A percentile compares a stretch with the other conserved stretches of the same genome.
Evolutionary conservation across 1,284 basidiomycete species (phyloP).

Genomic region (Heliocybe sulcata): DNA sequence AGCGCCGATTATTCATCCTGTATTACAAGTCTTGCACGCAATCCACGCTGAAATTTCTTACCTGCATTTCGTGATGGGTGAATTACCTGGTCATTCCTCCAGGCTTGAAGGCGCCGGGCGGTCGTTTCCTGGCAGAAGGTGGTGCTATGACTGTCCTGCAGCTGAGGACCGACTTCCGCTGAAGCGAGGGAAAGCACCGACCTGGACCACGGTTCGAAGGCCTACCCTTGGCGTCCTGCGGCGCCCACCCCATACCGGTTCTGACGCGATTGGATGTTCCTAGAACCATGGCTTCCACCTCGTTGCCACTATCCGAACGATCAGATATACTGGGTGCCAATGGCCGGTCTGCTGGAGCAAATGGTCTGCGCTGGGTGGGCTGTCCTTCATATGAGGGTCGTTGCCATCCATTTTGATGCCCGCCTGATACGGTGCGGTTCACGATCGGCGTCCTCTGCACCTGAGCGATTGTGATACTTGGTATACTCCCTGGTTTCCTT

Average conservation of each 20-base stretch:
- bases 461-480: constrained; percentile 25
- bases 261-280: constrained; percentile 13
- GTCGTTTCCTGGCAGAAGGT: constrained; percentile 13
- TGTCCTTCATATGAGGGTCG: constrained; percentile 13
- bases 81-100: constrained; percentile 13
- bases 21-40: constrained; percentile 1
- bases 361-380: constrained; percentile 39
- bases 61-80: constrained; percentile 9
- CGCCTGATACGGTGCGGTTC: constrained; percentile 12
- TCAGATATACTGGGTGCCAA: constrained; percentile 45
- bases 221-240: constrained; percentile 1
- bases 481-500: background rate
- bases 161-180: background rate
- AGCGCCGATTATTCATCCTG: background rate
- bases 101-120: constrained; percentile 20
- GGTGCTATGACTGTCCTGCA: constrained; percentile 12
- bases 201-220: constrained; percentile 1
- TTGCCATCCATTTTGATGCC: constrained; percentile 17
- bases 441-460: constrained; percentile 67
- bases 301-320: constrained; percentile 57
- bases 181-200: background rate
- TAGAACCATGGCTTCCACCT: constrained; percentile 56
- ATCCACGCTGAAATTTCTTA: constrained; percentile 14
- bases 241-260: constrained; percentile 5
- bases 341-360: constrained; percentile 35